Evolutionary conservation across 176 grass and related monocot genomes (phyloP), one percentile per base, ranked within the genome.

Genomic region (Typha latifolia): DNA sequence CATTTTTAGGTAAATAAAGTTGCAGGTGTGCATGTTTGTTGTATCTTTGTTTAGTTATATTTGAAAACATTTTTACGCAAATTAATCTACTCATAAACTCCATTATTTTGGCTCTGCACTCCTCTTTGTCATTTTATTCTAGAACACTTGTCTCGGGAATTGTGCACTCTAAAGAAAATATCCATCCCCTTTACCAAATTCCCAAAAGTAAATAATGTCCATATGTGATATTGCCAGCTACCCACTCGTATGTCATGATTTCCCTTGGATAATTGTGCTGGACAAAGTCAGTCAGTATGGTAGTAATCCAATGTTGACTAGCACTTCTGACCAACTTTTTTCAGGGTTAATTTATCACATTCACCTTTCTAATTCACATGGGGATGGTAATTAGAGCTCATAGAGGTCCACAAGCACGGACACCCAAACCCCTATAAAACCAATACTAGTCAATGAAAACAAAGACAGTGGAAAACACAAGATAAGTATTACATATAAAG

Each of bases 401-500:
- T 69, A 55, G 26, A 84, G 73, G 69, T 84, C 71, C 74, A 64
- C 76, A 82, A 64, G 26, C 69, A 71, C 80, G 65, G 22, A 80
- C 27, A 82, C 49, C 56, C 69, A 79, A 74, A 87, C 48, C 75
- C 37, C 75, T 73, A 78, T 82, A 64, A 73, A 82, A 66, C 50
- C 73, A 61, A 74, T 5, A 43, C 8, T 43, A 65, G 23, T 71
- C 16, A 29, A 7, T 66, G 14, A 37, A 49, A 78, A 67, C 62
- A 69, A 59, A 87, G 76, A 71, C 80, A 87, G 77, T 63, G 69
- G 63, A 74, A 81, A 82, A 73, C 24, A 78, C 82, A 78, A 78
- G 66, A 72, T 51, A 74, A 78, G 64, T 47, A 70, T 77, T 71
- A 79, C 62, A 65, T 70, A 78, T 47, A 68, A 74, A 32, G 61